Evolutionary conservation across 805 yeast genomes (phyloP), one percentile per base, ranked within the genome.

Genomic region (Starmerella khaoyaiensis): DNA sequence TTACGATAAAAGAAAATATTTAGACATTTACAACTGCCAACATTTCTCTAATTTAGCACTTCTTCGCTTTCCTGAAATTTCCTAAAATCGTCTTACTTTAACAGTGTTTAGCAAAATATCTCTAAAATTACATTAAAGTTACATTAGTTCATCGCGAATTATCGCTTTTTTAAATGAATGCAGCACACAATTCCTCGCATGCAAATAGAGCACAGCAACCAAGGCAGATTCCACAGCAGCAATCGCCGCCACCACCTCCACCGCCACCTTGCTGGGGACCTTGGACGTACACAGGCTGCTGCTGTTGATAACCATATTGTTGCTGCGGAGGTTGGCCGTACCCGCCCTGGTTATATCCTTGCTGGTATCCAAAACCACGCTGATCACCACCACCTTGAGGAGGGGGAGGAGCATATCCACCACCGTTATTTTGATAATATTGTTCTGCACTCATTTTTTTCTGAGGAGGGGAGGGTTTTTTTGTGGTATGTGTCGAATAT

Each of bases 221-320:
- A 21, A 45, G 14, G 20, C 48, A 47, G 39, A 48, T 37, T 10
- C 51, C 52, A 21, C 52, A 48, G 38, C 50, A 44, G n/a, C 41
- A 27, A 18, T 37, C 53, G 26, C 55, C 53, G 16, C 49, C 52
- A 24, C 51, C 49, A 15, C 48, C 47, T 24, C 41, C 32, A 31
- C 50, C 47, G 6, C 45, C 35, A 3, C 42, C 33, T 15, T 40
- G 36, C 28, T 46, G 44, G 18, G 35, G 54, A 41, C 51, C 53
- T 40, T 56, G 60, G 10, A 53, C 60, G 37, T 58, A 57, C 16
- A 54, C 55, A 8, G 60, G 60, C 52, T 55, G 60, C 42, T 51
- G 60, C 48, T 57, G 60, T 31, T 49, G 47, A 37, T 49, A 48
- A 28, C 48, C 48, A 21, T 44, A 44, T 34, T 42, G 44, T 36